Conservation (phyloP, 2,329 filamentous ascomycete species). For the Colletotrichum neosansevieriae region DNA sequence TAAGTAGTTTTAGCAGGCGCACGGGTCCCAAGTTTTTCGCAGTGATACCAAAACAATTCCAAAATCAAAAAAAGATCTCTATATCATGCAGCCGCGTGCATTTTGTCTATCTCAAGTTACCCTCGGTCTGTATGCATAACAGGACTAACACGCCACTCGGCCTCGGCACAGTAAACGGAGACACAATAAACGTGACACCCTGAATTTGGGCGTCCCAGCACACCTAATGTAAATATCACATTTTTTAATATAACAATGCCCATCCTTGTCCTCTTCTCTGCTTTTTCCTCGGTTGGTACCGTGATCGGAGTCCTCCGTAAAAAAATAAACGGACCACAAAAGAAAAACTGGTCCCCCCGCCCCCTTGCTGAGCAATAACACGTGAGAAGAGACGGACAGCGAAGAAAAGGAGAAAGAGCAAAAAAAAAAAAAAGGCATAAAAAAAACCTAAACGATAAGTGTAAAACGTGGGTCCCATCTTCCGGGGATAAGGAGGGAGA, state of each 20-base stretch:
- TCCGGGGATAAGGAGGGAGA: not conserved
- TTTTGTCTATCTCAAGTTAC: not conserved
- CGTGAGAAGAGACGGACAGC: not conserved
- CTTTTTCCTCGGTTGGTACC: constrained; percentile 1
- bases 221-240: not conserved
- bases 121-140: no score
- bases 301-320: constrained; percentile 24
- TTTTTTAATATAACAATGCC: constrained; percentile 17
- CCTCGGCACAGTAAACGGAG: constrained; percentile 8
- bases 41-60: not conserved
- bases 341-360: no score
- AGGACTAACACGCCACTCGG: not conserved
- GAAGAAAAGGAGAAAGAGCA: no score
- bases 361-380: not conserved
- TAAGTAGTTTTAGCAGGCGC: constrained; percentile 3
- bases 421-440: not conserved
- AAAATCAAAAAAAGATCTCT: not conserved
- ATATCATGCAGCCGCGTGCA: not conserved
- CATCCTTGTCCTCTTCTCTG: not conserved
- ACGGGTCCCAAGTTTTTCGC: not conserved
- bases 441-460: constrained; percentile 24
- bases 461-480: constrained; percentile 13
- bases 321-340: not conserved
- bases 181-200: not conserved
- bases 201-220: not conserved